These are phyloP conservation scores for Vanrija pseudolonga DNA, from an alignment of 1,284 basidiomycete genomes.

Conservation along the genomic window DNA sequence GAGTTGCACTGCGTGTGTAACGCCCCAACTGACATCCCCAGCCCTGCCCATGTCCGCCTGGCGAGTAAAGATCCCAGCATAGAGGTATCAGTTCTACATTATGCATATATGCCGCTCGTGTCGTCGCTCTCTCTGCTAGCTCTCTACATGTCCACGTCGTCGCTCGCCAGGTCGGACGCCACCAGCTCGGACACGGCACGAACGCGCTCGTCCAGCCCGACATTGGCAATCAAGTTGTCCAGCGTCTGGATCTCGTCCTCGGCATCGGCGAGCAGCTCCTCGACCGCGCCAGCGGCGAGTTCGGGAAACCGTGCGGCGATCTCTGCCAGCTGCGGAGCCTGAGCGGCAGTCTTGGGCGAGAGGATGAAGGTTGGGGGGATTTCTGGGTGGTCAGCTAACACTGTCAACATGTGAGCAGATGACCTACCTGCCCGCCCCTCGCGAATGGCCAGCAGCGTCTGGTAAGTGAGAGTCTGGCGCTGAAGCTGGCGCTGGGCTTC, in stretches of 20 bases:
- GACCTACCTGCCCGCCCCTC: conserved; percentile 2
- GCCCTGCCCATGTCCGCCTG: conserved; percentile 46
- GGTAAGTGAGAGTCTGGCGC: conserved; percentile 32
- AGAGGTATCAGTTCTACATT: background rate
- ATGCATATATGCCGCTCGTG: background rate
- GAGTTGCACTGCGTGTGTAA: conserved; percentile 37
- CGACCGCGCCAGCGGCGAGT: conserved; percentile 29
- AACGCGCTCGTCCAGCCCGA: conserved; percentile 32
- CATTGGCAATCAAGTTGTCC: conserved; percentile 24
- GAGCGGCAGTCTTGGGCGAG: conserved; percentile 31
- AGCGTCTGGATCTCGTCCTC: conserved; percentile 38
- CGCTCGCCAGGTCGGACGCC: conserved; percentile 2
- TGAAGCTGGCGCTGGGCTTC: conserved; percentile 32
- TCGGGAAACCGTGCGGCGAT: conserved; percentile 44
- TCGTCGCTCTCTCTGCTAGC: background rate
- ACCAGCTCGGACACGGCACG: conserved; percentile 33
- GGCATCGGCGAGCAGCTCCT: conserved; percentile 39
- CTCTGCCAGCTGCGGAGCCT: conserved; percentile 31
- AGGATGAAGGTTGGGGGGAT: conserved; percentile 30
- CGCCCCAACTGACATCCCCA: conserved; percentile 12
- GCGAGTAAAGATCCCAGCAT: conserved; percentile 44
- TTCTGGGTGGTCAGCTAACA: conserved; percentile 7
- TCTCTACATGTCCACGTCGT: conserved; percentile 14
- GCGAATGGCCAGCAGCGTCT: conserved; percentile 27
- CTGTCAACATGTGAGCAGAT: background rate